phyloP scores from a whole-genome alignment of 2,329 filamentous ascomycete genomes.

The Fusarium sp. region DNA sequence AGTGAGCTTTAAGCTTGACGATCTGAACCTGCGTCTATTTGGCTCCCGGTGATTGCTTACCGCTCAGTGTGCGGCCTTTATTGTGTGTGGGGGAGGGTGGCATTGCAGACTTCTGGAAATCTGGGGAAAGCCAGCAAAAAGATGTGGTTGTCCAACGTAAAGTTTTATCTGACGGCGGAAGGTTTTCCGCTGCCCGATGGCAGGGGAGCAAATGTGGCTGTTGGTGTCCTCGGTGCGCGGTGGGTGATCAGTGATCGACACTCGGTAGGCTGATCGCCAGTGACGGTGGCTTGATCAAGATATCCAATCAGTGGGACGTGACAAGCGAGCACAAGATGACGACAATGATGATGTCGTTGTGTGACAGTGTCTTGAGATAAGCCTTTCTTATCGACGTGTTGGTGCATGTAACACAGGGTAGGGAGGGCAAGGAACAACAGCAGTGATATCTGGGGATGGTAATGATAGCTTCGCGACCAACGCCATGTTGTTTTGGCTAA shows the following conservation, averaged over 20 bases:
- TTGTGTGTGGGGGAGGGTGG: constrained; percentile 35
- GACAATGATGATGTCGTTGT: constrained; percentile 32
- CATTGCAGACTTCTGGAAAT: constrained; percentile 47
- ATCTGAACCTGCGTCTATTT: constrained; percentile 42
- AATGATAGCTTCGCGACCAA: constrained; percentile 19
- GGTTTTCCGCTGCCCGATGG: constrained; percentile 24
- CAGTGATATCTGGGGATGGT: constrained; percentile 6
- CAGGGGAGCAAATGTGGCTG: constrained; percentile 11
- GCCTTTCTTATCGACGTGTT: constrained; percentile 6
- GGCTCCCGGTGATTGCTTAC: constrained; percentile 39
- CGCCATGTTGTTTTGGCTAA: constrained; percentile 13
- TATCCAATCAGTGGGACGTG: constrained; percentile 25
- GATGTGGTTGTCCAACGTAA: constrained; percentile 15
- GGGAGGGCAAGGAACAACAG: constrained; percentile 8
- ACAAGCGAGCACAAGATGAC: constrained; percentile 29
- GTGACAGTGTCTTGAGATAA: constrained; percentile 20
- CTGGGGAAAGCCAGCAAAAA: constrained; percentile 32
- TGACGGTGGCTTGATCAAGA: constrained; percentile 31
- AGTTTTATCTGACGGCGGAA: constrained; percentile 38
- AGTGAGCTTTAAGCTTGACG: constrained; percentile 23
- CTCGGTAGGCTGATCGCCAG: constrained; percentile 29
- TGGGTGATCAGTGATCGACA: constrained; percentile 38
- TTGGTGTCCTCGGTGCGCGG: constrained; percentile 33
- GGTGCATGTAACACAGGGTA: constrained; percentile 7
- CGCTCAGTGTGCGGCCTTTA: constrained; percentile 35